phyloP scores from a whole-genome alignment of 305 asterid genomes.

The Fraxinus latifolia region DNA sequence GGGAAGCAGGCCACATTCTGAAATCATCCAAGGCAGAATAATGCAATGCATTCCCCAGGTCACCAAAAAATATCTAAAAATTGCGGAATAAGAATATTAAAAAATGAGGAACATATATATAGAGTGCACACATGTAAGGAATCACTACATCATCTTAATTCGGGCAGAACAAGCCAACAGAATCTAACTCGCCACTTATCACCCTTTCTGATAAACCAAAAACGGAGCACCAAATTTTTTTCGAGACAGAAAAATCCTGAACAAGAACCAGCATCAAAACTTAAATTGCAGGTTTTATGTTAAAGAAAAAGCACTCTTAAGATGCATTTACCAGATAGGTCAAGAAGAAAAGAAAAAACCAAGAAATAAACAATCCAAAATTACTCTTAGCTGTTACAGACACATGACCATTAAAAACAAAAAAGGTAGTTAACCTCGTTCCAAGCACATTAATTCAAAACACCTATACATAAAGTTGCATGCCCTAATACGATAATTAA shows the following conservation, averaged over 20 bases:
- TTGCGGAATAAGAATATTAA: neutral
- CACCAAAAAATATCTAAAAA: neutral
- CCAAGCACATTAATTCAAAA: slow-evolving; percentile 1
- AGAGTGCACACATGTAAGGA: neutral
- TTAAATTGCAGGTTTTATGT: neutral
- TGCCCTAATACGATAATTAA: neutral
- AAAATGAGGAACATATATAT: neutral
- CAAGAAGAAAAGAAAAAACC: neutral
- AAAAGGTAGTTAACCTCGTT: neutral
- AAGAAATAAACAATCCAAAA: neutral
- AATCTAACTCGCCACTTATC: neutral
- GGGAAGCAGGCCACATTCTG: neutral
- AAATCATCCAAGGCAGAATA: neutral
- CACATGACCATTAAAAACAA: neutral
- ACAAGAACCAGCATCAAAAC: neutral
- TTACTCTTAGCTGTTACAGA: neutral
- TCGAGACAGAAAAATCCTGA: neutral
- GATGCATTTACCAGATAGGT: neutral
- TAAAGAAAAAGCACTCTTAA: neutral
- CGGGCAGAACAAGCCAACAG: neutral
- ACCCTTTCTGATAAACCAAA: neutral
- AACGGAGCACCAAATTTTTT: neutral
- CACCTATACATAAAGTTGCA: slow-evolving; percentile 7
- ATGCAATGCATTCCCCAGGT: neutral
- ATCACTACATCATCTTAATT: neutral